Base-by-base conservation (phyloP, 2,329 filamentous ascomycete species). In the Parafenestella ontariensis region DNA sequence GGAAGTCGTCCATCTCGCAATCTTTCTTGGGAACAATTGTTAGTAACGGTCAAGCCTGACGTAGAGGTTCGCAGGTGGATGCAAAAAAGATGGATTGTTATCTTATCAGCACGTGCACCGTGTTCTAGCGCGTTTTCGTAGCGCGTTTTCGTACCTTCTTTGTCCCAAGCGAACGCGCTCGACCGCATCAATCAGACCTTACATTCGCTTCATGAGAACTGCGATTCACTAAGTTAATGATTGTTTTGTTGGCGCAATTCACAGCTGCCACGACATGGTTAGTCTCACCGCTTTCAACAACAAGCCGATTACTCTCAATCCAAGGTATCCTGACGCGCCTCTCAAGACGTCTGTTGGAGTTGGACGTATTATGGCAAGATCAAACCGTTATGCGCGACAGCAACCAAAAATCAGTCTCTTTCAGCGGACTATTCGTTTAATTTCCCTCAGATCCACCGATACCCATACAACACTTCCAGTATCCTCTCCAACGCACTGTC, bases 361-460 rank as follows among this genome's bases (percentile, higher is more conserved):
- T n/a, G n/a, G n/a, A n/a, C n/a, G n/a, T n/a, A n/a, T n/a, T n/a
- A n/a, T n/a, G n/a, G n/a, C n/a, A n/a, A n/a, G n/a, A n/a, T n/a
- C n/a, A n/a, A n/a, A n/a, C n/a, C n/a, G n/a, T n/a, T n/a, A n/a
- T n/a, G n/a, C n/a, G n/a, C n/a, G n/a, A n/a, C n/a, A n/a, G n/a
- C n/a, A n/a, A n/a, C n/a, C n/a, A n/a, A n/a, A n/a, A n/a, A n/a
- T n/a, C n/a, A n/a, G n/a, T n/a, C n/a, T n/a, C n/a, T n/a, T n/a
- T n/a, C n/a, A n/a, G n/a, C n/a, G n/a, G n/a, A n/a, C n/a, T n/a
- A n/a, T 26, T 9, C 24, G 24, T 9, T 11, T 37, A 18, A n/a
- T n/a, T n/a, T n/a, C n/a, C n/a, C n/a, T 36, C 42, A 62, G n/a
- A 65, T 54, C 62, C 62, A 65, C 24, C 56, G 40, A 33, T 47